These are phyloP conservation scores for Vaccinium macrocarpon DNA, from an alignment of 148 eudicot genomes.

Conservation along the genomic window DNA sequence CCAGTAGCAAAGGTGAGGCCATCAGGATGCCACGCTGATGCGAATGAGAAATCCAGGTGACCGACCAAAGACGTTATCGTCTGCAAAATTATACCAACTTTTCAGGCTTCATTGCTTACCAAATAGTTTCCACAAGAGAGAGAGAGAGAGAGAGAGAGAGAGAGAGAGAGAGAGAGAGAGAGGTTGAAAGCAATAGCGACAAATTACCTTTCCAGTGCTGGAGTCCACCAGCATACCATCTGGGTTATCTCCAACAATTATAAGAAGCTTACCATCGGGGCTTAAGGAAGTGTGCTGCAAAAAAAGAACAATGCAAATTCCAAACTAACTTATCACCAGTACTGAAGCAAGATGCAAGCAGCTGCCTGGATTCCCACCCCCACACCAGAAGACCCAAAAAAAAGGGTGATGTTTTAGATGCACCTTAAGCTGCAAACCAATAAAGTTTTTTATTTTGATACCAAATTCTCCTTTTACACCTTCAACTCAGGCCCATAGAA, in stretches of 20 bases:
- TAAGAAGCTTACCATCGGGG: constrained; percentile 64
- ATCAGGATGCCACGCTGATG: constrained; percentile 86
- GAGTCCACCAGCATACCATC: constrained; percentile 67
- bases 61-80: constrained; percentile 43
- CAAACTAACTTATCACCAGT: not conserved
- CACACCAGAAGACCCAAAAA: not conserved
- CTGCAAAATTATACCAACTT: constrained; percentile 33
- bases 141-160: not conserved
- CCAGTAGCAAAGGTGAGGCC: constrained; percentile 80
- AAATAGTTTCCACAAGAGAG: not conserved
- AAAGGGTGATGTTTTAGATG: not conserved
- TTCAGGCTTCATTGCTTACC: not conserved
- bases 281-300: constrained; percentile 75
- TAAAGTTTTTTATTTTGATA: not conserved
- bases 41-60: constrained; percentile 77
- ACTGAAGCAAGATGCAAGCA: not conserved
- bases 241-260: constrained; percentile 67
- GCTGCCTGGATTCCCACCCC: not conserved
- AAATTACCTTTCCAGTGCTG: constrained; percentile 58
- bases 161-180: not conserved
- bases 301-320: not conserved
- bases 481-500: not conserved
- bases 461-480: not conserved
- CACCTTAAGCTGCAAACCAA: not conserved
- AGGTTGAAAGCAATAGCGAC: not conserved